Evolutionary conservation across 169 alveolate species (phyloP), one percentile per base, ranked within the genome.

Genomic region (Cryptosporidium parvum): DNA sequence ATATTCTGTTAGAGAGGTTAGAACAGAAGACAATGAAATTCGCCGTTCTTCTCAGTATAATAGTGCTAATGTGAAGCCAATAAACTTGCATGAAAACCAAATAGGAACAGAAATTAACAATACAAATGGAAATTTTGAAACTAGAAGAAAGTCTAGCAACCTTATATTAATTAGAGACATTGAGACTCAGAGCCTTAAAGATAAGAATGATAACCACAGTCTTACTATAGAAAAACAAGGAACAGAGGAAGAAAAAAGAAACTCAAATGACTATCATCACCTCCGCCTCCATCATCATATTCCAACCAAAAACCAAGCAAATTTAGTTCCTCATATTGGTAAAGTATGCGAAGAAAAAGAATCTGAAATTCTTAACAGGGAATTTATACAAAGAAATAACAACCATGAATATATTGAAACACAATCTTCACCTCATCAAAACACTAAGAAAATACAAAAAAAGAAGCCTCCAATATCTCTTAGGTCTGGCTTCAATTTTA

Each of bases 401-500:
- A 33, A 29, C 26, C 26, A 37, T 8, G 29, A 31, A 23, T 16
- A 8, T 26, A 4, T 23, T 21, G 51, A 33, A 29, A 2, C 6
- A 48, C 6, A 48, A 48, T 16, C 56, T 14, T 21, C n/a, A 21
- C 67, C 29, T n/a, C 67, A 56, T n/a, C 14, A 26, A 33, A 62
- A 33, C 23, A 44, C 2, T 31, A 9, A 44, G 8, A 16, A 73
- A 14, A 21, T 7, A 16, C 29, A 72, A 51, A 48, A 59, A 14
- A 80, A 65, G 65, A 80, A 80, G 35, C 75, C 89, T 10, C 23
- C 73, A 26, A 33, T 80, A 14, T 62, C 89, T 29, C 52, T 80
- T 16, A 80, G 89, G 56, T 59, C 89, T 9, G 89, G 89, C 37
- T 48, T 80, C 44, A 80, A 80, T 42, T 42, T 80, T 31, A 65